Percentiles rank a stretch among this genome's conserved stretches.
Conservation (phyloP, 352 stramenopile genomes). For the Thalassiosira hispida region DNA sequence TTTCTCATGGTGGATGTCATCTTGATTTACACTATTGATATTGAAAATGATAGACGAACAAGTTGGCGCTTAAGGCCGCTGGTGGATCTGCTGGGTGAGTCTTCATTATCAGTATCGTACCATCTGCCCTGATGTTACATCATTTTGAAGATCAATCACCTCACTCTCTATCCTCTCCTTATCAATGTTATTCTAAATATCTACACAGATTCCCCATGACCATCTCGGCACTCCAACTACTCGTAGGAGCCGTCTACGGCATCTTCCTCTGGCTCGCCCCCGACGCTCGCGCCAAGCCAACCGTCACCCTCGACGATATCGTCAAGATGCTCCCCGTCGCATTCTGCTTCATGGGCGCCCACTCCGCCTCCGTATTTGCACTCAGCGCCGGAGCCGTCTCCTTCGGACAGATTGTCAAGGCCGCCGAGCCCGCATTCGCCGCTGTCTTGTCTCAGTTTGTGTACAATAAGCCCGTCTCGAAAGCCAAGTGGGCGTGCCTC, state of each 20-base stretch:
- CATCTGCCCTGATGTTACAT: background rate
- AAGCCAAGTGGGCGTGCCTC: slow-evolving; percentile 87
- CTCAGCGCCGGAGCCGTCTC: slow-evolving; percentile 83
- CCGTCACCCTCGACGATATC: slow-evolving; percentile 80
- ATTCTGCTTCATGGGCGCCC: slow-evolving; percentile 86
- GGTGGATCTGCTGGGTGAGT: slow-evolving; percentile 69
- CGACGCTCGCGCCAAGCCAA: slow-evolving; percentile 77
- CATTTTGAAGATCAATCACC: background rate
- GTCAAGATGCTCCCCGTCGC: slow-evolving; percentile 86
- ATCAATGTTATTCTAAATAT: background rate
- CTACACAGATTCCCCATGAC: slow-evolving; percentile 85
- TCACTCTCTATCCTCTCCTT: background rate
- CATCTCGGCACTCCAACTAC: slow-evolving; percentile 85
- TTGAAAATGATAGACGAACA: slow-evolving; percentile 74
- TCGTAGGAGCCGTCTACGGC: slow-evolving; percentile 83
- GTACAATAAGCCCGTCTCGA: slow-evolving; percentile 84
- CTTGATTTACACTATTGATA: background rate
- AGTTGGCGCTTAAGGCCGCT: slow-evolving; percentile 84
- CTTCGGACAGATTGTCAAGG: slow-evolving; percentile 88
- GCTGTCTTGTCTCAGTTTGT: slow-evolving; percentile 86
- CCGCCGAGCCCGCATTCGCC: slow-evolving; percentile 86
- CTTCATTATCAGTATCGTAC: background rate
- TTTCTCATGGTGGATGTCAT: slow-evolving; percentile 70
- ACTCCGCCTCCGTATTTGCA: slow-evolving; percentile 85
- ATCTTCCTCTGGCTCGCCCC: slow-evolving; percentile 87